Base-by-base conservation (phyloP, 495 filamentous ascomycete species). In the Penicillium longicatenatum region DNA sequence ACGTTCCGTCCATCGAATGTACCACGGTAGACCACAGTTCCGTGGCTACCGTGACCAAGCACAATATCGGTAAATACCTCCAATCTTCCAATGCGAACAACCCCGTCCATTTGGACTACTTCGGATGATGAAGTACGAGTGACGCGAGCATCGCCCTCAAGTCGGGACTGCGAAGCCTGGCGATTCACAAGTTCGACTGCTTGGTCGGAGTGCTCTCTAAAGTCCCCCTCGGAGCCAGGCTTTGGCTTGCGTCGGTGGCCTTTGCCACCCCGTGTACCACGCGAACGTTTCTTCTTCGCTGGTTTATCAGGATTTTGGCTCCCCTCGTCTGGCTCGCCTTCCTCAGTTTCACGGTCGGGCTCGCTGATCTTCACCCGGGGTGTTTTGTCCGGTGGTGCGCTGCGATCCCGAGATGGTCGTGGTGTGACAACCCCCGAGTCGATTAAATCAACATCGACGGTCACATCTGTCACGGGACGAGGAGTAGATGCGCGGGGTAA, bases 1-100 rank as follows among this genome's bases (percentile, higher is more conserved):
- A 98, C 95, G 44, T 91, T 89, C 60, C 92, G 88, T 20, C 93
- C 92, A 65, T 96, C 91, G 66, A 92, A 96, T 21, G 81, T 86
- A n/a, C 91, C 91, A 16, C 84, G 82, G 68, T 90, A 93, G 8
- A 96, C 91, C 42, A 92, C 84, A 16, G 91, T 96, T 21, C 91
- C 91, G 67, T 93, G 90, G 65, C 90, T 93, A 14, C 91, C 91
- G 57, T 80, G 89, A 8, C 90, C 90, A 29, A 93, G 80, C 1
- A 91, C 86, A 54, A 82, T 77, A 50, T 90, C 84, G 26, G 86
- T 87, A 62, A 88, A 85, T 22, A 93, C 89, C 55, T 85, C 84
- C 22, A 94, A 79, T 51, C 84, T 85, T 11, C 86, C 88, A 62
- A 93, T 89, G 39, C 84, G 86, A 42, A 91, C 73, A 33, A 88